phyloP scores from a whole-genome alignment of 257 asterid genomes.

The Forsythia viridissima region DNA sequence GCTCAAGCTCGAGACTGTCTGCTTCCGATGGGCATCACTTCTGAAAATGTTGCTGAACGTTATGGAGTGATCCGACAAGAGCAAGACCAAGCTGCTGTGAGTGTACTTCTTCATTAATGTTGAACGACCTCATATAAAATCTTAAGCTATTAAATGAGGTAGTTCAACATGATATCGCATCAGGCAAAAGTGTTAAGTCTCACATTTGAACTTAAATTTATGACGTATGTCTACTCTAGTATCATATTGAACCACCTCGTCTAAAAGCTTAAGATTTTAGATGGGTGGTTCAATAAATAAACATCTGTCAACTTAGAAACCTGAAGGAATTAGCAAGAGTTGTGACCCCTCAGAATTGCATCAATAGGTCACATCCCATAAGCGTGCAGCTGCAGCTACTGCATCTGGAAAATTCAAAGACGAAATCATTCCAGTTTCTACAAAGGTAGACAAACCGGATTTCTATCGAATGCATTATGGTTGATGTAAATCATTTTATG shows the following conservation, averaged over 20 bases:
- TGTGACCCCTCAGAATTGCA: conserved; percentile 24
- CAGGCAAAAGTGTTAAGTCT: too few relatives aligned
- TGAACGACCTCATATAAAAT: not conserved
- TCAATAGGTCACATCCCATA: conserved; percentile 75
- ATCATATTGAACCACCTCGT: too few relatives aligned
- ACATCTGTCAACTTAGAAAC: not conserved
- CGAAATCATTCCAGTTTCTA: conserved; percentile 79
- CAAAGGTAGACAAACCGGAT: conserved; percentile 55
- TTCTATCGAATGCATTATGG: not conserved
- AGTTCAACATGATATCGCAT: too few relatives aligned
- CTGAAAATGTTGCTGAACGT: conserved; percentile 88
- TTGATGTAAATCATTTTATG: not conserved
- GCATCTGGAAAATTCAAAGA: conserved; percentile 88
- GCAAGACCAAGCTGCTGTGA: conserved; percentile 94
- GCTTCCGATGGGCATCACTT: conserved; percentile 91
- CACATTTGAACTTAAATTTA: too few relatives aligned
- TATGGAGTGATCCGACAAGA: conserved; percentile 84
- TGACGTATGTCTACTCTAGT: too few relatives aligned
- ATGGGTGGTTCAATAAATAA: not conserved
- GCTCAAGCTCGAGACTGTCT: conserved; percentile 85
- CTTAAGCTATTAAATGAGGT: too few relatives aligned
- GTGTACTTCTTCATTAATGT: conserved; percentile 20
- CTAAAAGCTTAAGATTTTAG: too few relatives aligned
- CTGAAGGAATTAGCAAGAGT: not conserved
- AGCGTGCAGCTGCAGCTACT: conserved; percentile 83